A percentile compares a stretch with the other conserved stretches of the same genome.
phyloP scores from a whole-genome alignment of 148 eudicot genomes.

The Rhododendron henanense region DNA sequence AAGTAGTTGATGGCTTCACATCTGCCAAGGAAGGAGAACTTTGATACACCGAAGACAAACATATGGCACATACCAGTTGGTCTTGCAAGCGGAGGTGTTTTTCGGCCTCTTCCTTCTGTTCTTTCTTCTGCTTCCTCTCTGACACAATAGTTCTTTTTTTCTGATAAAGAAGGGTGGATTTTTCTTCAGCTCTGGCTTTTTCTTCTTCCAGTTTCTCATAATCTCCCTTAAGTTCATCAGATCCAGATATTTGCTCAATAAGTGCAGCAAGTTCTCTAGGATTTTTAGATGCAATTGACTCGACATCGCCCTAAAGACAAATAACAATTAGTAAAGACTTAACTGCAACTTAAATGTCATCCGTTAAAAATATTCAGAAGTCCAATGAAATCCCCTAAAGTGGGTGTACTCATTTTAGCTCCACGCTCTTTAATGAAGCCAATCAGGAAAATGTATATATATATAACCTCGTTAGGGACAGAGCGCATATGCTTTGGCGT shows the following conservation, averaged over 20 bases:
- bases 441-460: too few species aligned
- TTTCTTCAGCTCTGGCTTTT: constrained; percentile 88
- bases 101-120: constrained; percentile 97
- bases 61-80: constrained; percentile 47
- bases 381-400: neutral
- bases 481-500: neutral
- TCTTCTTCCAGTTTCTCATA: constrained; percentile 83
- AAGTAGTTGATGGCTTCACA: neutral
- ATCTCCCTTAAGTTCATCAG: constrained; percentile 82
- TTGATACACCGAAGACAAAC: neutral
- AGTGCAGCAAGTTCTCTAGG: constrained; percentile 91
- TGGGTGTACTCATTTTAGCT: neutral
- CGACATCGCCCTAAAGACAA: constrained; percentile 83
- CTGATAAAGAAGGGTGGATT: constrained; percentile 74
- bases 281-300: constrained; percentile 93
- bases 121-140: constrained; percentile 95
- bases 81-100: constrained; percentile 87
- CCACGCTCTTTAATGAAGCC: neutral
- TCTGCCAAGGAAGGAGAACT: neutral
- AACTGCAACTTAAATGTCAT: neutral
- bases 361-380: neutral
- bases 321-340: neutral
- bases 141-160: constrained; percentile 75
- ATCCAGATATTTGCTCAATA: constrained; percentile 94
- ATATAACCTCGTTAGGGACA: neutral